Evolutionary conservation across 768 basidiomycete species (phyloP).

Genomic region (Tylopilus felleus): DNA sequence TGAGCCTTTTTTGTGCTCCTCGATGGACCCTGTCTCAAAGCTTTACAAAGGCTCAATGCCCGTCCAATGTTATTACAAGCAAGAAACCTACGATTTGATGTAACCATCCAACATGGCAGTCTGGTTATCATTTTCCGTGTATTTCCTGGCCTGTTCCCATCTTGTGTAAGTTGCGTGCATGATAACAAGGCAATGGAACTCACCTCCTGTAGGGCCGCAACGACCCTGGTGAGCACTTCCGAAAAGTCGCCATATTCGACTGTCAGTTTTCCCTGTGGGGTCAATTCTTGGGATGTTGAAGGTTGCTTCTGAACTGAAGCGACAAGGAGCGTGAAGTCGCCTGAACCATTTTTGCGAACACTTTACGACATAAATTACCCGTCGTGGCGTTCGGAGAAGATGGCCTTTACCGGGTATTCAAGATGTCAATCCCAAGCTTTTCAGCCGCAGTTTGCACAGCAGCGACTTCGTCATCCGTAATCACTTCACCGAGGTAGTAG

Average conservation of each 20-base stretch:
- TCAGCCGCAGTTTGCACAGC: constrained; percentile 74
- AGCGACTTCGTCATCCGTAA: constrained; percentile 75
- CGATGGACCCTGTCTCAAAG: constrained; percentile 75
- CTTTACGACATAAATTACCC: constrained; percentile 34
- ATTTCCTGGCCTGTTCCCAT: constrained; percentile 59
- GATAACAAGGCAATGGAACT: not conserved
- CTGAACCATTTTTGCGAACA: constrained; percentile 62
- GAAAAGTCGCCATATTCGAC: constrained; percentile 79
- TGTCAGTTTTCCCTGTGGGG: constrained; percentile 48
- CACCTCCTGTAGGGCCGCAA: constrained; percentile 59
- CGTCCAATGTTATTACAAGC: not conserved
- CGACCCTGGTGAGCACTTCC: constrained; percentile 49
- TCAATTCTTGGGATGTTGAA: constrained; percentile 43
- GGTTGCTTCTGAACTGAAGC: constrained; percentile 58
- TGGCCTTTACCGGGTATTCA: constrained; percentile 69
- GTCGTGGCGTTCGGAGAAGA: not conserved
- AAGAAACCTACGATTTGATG: constrained; percentile 60
- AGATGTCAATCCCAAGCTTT: constrained; percentile 65
- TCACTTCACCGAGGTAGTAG: constrained; percentile 76
- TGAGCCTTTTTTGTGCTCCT: constrained; percentile 76
- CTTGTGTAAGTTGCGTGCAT: not conserved
- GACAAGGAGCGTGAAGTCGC: constrained; percentile 66
- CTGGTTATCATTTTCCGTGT: constrained; percentile 72
- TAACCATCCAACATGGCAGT: constrained; percentile 72
- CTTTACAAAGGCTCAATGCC: constrained; percentile 22